phyloP scores from a whole-genome alignment of 2,329 filamentous ascomycete species.

The Aschersonia sp. region DNA sequence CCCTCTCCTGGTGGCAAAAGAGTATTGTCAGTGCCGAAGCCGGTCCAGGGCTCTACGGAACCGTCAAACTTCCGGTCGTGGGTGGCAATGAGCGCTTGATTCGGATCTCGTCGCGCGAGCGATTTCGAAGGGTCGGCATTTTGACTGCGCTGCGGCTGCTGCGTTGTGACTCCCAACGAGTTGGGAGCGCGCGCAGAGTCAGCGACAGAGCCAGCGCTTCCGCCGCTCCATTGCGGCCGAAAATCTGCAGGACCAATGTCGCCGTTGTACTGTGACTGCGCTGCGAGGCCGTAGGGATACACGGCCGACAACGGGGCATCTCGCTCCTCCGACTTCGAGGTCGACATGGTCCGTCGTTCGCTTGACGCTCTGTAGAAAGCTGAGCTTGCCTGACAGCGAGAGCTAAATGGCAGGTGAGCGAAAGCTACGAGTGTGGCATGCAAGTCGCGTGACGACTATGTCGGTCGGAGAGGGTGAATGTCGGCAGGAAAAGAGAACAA shows the following conservation, averaged over 20 bases:
- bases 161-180: constrained; percentile 23
- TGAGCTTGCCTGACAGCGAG: too few relatives aligned
- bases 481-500: background rate
- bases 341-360: constrained; percentile 23
- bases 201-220: constrained; percentile 23
- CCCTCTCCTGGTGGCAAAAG: constrained; percentile 22
- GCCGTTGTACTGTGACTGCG: background rate
- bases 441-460: too few relatives aligned
- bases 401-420: too few relatives aligned
- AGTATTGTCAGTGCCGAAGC: constrained; percentile 25
- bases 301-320: too few relatives aligned
- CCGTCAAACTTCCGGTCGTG: constrained; percentile 23
- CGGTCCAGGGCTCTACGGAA: constrained; percentile 23
- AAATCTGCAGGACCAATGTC: constrained; percentile 29
- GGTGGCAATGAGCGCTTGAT: constrained; percentile 33
- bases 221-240: constrained; percentile 30
- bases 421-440: too few relatives aligned
- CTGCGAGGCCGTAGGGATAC: constrained; percentile 8
- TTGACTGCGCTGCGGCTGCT: constrained; percentile 18
- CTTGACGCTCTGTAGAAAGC: too few relatives aligned
- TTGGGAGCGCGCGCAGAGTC: constrained; percentile 17
- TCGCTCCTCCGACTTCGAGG: constrained; percentile 15
- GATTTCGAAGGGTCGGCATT: constrained; percentile 28
- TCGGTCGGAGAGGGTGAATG: too few relatives aligned
- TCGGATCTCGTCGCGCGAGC: constrained; percentile 37